Evolutionary conservation across 805 yeast species (phyloP).

Genomic region (Starmera quercuum): DNA sequence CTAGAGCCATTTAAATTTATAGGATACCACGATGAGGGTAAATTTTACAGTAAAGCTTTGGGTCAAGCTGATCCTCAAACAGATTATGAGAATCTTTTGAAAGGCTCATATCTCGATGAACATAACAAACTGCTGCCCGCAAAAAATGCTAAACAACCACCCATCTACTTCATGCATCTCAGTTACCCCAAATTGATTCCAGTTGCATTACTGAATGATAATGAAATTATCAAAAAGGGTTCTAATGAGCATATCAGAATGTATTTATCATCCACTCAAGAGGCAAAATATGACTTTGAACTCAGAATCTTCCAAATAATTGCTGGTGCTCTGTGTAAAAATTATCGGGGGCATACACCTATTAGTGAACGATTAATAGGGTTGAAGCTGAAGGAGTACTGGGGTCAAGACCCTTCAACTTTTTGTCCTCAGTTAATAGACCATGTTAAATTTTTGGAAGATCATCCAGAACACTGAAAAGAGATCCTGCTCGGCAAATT

Average conservation of each 20-base stretch:
- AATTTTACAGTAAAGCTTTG: slow-evolving; percentile 30
- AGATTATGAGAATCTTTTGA: slow-evolving; percentile 18
- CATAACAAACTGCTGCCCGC: slow-evolving; percentile 8
- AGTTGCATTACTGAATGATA: slow-evolving; percentile 17
- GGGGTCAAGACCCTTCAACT: slow-evolving; percentile 17
- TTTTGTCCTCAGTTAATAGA: slow-evolving; percentile 25
- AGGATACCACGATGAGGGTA: slow-evolving; percentile 22
- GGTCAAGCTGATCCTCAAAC: slow-evolving; percentile 33
- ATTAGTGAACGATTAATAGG: slow-evolving; percentile 18
- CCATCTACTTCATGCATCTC: slow-evolving; percentile 44
- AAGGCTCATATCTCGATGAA: slow-evolving; percentile 12
- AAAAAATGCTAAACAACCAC: slow-evolving; percentile 10
- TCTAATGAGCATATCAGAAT: slow-evolving; percentile 23
- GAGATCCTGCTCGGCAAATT: background rate
- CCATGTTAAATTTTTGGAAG: slow-evolving; percentile 26
- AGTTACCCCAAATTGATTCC: slow-evolving; percentile 48
- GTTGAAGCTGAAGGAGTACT: slow-evolving; percentile 20
- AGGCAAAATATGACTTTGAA: slow-evolving; percentile 31
- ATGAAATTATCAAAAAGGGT: slow-evolving; percentile 17
- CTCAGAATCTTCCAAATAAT: slow-evolving; percentile 31
- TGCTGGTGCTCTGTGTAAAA: slow-evolving; percentile 27
- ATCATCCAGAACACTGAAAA: slow-evolving; percentile 17
- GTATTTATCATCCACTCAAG: slow-evolving; percentile 19
- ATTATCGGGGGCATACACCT: slow-evolving; percentile 16
- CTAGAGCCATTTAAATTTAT: slow-evolving; percentile 25